Base-by-base conservation (phyloP, 257 asterid genomes). In the Cruciata laevipes region DNA sequence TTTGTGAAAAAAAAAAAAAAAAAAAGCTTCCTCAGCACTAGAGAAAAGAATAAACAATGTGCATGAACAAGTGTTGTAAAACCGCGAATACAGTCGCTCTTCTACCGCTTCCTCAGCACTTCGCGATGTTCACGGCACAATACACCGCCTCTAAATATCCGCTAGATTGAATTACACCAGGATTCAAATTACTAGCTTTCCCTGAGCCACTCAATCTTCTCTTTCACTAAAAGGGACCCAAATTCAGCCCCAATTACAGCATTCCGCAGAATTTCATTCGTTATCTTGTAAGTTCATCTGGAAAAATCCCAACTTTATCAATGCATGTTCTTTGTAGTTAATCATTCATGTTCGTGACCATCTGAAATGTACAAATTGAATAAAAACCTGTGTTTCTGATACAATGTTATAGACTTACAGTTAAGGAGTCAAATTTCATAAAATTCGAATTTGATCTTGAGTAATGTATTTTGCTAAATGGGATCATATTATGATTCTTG, bases 41-140 rank as follows among this genome's bases (percentile, higher is more conserved):
- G 6, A 37, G 6, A 37, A 42, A 11, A 42, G 18, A 42, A 42
- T 42, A 42, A 42, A 42, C 51, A 42, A 42, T 42, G 51, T 42
- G 2, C 47, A 38, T 38, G 47, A 38, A 13, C 51, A 42, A 11
- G 51, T 42, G 51, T 1, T 42, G 51, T 42, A 37, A 42, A 12
- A 42, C 51, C 17, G 51, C 51, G 51, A 47, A 47, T 47, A 47
- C 20, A 16, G 55, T 14, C 55, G 20, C 55, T 17, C 55, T 47
- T 47, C 55, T 47, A 47, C 55, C 55, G 55, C 55, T 47, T 47
- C 55, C 55, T 47, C 55, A 47, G 55, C 55, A 3, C 55, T 47
- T 47, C 55, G 55, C 55, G 55, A 47, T 47, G 55, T 47, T 47
- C 55, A 47, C 20, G 55, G 55, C 6, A 42, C 16, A 42, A 2